A percentile compares a stretch with the other conserved stretches of the same genome.
Evolutionary conservation across 805 yeast genomes (phyloP).

Genomic region (Diddensiella transvaalensis): DNA sequence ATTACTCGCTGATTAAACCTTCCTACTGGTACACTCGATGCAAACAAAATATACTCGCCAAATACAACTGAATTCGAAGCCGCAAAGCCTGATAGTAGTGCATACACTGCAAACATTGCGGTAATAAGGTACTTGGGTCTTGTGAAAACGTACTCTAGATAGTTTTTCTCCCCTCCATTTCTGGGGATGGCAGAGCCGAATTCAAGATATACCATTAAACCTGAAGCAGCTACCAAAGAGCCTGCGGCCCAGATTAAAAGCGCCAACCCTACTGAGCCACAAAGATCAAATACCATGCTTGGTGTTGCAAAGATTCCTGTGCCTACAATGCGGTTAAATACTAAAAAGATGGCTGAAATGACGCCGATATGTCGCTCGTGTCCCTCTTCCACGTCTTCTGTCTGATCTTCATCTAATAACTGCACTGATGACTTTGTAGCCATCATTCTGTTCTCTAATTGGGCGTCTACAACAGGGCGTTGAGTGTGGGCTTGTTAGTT

Average conservation of each 20-base stretch:
- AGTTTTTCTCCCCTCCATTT: conserved; percentile 85
- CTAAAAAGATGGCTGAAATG: conserved; percentile 59
- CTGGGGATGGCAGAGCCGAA: conserved; percentile 74
- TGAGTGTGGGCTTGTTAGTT: no score
- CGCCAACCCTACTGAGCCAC: conserved; percentile 72
- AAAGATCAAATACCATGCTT: conserved; percentile 46
- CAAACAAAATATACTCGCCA: conserved; percentile 72
- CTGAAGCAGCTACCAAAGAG: conserved; percentile 60
- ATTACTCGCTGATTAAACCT: conserved; percentile 77
- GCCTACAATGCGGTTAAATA: conserved; percentile 68
- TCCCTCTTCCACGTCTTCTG: background rate
- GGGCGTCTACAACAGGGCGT: no score
- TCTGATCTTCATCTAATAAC: no score
- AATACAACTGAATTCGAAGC: conserved; percentile 78
- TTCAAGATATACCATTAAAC: conserved; percentile 71
- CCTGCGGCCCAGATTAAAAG: conserved; percentile 75
- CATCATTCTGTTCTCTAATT: no score
- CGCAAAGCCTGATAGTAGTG: conserved; percentile 79
- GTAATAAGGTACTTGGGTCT: conserved; percentile 68
- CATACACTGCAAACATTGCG: conserved; percentile 63
- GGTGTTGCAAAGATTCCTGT: conserved; percentile 77
- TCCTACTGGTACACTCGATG: conserved; percentile 63
- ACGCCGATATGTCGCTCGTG: conserved; percentile 39
- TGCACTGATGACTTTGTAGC: no score
- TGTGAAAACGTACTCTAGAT: conserved; percentile 65